Conservation (phyloP, 352 stramenopile genomes). For the Phytophthora palmivora region DNA sequence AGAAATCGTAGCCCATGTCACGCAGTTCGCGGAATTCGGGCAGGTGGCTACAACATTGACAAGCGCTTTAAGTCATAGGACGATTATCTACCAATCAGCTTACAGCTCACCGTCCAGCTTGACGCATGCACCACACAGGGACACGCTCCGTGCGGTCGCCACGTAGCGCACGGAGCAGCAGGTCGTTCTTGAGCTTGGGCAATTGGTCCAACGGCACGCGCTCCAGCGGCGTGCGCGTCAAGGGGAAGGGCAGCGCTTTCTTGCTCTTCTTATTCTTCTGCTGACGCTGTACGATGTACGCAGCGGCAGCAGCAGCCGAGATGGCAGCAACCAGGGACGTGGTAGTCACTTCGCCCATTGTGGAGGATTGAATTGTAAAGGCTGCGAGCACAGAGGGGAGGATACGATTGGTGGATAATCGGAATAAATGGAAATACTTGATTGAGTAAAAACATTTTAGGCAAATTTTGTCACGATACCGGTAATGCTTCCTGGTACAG, state of each 20-base stretch:
- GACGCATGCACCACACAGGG: constrained; percentile 98
- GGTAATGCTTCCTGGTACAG: too few species aligned
- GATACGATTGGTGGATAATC: constrained; percentile 10
- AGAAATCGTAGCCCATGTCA: constrained; percentile 89
- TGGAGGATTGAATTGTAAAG: constrained; percentile 15
- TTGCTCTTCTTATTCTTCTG: constrained; percentile 38
- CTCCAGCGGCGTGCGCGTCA: constrained; percentile 71
- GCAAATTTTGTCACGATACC: constrained; percentile 17
- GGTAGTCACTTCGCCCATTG: constrained; percentile 30
- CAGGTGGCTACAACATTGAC: constrained; percentile 64
- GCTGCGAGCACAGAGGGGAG: constrained; percentile 12
- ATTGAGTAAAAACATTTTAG: constrained; percentile 15
- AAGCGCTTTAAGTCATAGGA: not conserved
- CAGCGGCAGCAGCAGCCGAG: constrained; percentile 67
- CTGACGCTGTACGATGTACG: constrained; percentile 69
- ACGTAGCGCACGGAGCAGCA: constrained; percentile 86
- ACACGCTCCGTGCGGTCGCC: constrained; percentile 91
- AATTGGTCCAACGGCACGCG: constrained; percentile 72
- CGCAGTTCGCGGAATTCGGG: constrained; percentile 89
- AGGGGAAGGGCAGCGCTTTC: constrained; percentile 64
- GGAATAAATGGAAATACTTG: not conserved
- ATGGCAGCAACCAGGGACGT: constrained; percentile 42
- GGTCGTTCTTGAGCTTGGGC: constrained; percentile 91
- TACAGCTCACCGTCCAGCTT: constrained; percentile 91
- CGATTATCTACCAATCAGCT: not conserved